These are phyloP conservation scores for Nakazawaea wyomingensis DNA, from an alignment of 805 yeast species.

Conservation along the genomic window DNA sequence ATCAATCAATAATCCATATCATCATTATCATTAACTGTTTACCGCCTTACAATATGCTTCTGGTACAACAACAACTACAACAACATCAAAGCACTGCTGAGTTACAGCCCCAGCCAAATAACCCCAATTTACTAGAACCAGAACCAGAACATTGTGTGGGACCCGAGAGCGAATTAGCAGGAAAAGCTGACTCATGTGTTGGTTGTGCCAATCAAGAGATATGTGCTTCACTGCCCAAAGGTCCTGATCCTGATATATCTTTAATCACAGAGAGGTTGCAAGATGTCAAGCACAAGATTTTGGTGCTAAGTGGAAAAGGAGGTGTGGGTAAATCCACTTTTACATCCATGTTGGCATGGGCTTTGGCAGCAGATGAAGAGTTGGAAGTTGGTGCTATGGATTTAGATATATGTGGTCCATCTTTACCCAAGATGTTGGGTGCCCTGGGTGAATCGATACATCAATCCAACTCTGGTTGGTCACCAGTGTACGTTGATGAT, in stretches of 20 bases:
- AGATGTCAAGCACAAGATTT: slow-evolving; percentile 67
- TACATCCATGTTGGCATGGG: slow-evolving; percentile 95
- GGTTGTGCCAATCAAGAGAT: slow-evolving; percentile 94
- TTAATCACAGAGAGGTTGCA: slow-evolving; percentile 62
- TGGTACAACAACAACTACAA: slow-evolving; percentile 7
- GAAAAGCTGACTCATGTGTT: slow-evolving; percentile 86
- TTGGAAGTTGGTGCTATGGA: slow-evolving; percentile 96
- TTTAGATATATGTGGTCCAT: slow-evolving; percentile 96
- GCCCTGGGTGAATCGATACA: slow-evolving; percentile 83
- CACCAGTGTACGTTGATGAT: slow-evolving; percentile 94
- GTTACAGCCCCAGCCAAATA: slow-evolving; percentile 4
- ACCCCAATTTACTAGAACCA: slow-evolving; percentile 45
- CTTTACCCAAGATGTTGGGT: slow-evolving; percentile 91
- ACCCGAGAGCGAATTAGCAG: slow-evolving; percentile 91
- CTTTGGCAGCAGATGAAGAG: slow-evolving; percentile 75
- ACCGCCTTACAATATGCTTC: too few relatives aligned
- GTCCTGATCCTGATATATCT: slow-evolving; percentile 93
- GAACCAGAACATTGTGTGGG: slow-evolving; percentile 99
- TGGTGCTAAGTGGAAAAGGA: slow-evolving; percentile 79
- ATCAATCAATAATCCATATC: too few relatives aligned
- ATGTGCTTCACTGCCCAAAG: slow-evolving; percentile 84
- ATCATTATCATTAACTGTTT: too few relatives aligned
- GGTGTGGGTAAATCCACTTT: slow-evolving; percentile 98
- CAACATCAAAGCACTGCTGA: background rate
- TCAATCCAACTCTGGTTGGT: slow-evolving; percentile 89